A percentile compares a stretch with the other conserved stretches of the same genome.
phyloP scores from a whole-genome alignment of 2,329 filamentous ascomycete genomes.

The Aspergillus viridinutans region DNA sequence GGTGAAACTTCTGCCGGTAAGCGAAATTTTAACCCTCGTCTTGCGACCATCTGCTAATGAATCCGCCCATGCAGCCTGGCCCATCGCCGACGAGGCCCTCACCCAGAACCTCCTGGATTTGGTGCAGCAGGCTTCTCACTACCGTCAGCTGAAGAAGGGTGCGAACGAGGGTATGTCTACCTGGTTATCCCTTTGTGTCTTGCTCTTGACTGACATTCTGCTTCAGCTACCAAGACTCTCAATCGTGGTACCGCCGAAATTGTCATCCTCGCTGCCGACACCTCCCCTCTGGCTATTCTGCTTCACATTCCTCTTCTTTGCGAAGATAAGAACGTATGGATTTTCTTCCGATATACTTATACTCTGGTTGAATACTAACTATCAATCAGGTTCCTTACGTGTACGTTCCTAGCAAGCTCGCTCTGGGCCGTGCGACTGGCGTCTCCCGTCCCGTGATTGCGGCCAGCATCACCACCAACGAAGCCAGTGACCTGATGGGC shows the following conservation, averaged over 20 bases:
- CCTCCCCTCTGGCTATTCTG: constrained; percentile 78
- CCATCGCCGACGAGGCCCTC: constrained; percentile 67
- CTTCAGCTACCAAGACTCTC: constrained; percentile 70
- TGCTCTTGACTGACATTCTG: constrained; percentile 2
- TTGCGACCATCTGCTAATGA: constrained; percentile 6
- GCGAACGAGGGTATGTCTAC: constrained; percentile 63
- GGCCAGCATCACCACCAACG: constrained; percentile 84
- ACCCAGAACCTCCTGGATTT: constrained; percentile 80
- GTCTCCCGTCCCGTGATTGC: constrained; percentile 85
- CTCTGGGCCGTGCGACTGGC: constrained; percentile 83
- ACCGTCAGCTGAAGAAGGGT: constrained; percentile 78
- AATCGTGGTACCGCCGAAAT: constrained; percentile 89
- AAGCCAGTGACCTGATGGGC: constrained; percentile 77
- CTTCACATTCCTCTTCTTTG: constrained; percentile 84
- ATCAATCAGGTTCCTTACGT: constrained; percentile 54
- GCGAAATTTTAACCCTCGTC: background rate
- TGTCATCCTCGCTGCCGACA: constrained; percentile 85
- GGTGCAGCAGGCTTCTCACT: constrained; percentile 63
- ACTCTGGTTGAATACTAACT: background rate
- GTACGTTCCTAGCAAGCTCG: constrained; percentile 73
- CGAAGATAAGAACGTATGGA: constrained; percentile 64
- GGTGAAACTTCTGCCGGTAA: constrained; percentile 29
- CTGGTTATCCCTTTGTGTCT: background rate
- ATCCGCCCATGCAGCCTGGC: constrained; percentile 53
- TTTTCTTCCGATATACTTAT: background rate